phyloP scores from a whole-genome alignment of 345 rosid species.

The Arabis alpina region DNA sequence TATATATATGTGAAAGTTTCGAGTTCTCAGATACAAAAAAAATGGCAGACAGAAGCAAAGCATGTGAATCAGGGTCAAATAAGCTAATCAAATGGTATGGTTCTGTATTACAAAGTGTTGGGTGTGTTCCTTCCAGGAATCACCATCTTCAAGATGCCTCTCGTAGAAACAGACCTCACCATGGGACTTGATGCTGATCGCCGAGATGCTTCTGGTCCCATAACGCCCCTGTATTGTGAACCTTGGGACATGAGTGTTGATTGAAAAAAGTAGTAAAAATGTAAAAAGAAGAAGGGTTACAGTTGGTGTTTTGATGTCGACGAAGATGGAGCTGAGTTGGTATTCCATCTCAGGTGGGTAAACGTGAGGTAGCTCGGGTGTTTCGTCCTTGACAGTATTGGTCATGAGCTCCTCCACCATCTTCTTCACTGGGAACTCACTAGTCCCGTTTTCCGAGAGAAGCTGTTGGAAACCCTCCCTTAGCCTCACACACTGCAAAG shows the following conservation, averaged over 20 bases:
- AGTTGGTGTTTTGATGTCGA: constrained; percentile 46
- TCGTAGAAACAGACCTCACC: constrained; percentile 61
- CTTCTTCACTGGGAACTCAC: constrained; percentile 55
- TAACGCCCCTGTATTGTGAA: constrained; percentile 53
- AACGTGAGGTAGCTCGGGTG: constrained; percentile 50
- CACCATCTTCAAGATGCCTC: constrained; percentile 54
- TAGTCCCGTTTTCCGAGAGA: constrained; percentile 40
- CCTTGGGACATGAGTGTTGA: neutral
- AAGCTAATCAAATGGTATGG: constrained; percentile 9
- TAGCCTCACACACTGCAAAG: constrained; percentile 60
- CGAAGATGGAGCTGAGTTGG: constrained; percentile 62
- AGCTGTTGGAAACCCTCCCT: constrained; percentile 50
- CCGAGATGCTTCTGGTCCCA: constrained; percentile 79
- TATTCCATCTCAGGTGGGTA: constrained; percentile 51
- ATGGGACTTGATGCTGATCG: constrained; percentile 49
- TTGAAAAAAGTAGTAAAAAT: neutral
- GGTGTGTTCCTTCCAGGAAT: constrained; percentile 57
- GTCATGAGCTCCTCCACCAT: constrained; percentile 65
- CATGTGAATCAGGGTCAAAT: neutral
- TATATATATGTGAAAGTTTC: constrained; percentile 16
- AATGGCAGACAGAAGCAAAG: neutral
- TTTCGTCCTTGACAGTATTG: constrained; percentile 56
- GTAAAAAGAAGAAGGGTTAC: constrained; percentile 37
- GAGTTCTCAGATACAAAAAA: neutral
- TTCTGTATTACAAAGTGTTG: constrained; percentile 34